These are phyloP conservation scores for Cercospora zeae-maydis DNA, from an alignment of 2,329 filamentous ascomycete genomes.

Conservation along the genomic window DNA sequence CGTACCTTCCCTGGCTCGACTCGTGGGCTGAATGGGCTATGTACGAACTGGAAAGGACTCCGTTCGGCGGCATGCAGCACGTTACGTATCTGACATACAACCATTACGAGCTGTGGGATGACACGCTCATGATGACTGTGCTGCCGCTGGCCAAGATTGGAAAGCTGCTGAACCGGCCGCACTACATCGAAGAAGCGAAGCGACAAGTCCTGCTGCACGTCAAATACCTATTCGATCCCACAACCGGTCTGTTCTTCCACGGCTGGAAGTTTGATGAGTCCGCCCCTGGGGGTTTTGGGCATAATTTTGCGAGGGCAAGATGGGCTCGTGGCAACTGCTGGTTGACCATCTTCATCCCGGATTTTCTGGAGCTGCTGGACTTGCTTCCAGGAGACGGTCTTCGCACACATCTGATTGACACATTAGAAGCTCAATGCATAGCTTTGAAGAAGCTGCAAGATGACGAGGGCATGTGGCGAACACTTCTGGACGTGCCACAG, in stretches of 20 bases:
- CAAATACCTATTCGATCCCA: slow-evolving; percentile 71
- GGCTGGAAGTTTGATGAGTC: slow-evolving; percentile 73
- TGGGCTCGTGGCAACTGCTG: slow-evolving; percentile 66
- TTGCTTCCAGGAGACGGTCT: slow-evolving; percentile 59
- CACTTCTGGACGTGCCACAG: slow-evolving; percentile 65
- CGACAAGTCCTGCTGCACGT: slow-evolving; percentile 73
- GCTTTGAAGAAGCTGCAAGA: slow-evolving; percentile 60
- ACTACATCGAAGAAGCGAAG: slow-evolving; percentile 75
- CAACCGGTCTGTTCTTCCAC: slow-evolving; percentile 73
- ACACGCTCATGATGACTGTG: slow-evolving; percentile 86
- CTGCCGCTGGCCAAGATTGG: slow-evolving; percentile 78
- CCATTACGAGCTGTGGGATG: slow-evolving; percentile 75
- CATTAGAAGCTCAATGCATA: slow-evolving; percentile 65
- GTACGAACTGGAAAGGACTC: slow-evolving; percentile 68
- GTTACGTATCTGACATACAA: slow-evolving; percentile 70
- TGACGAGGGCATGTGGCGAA: slow-evolving; percentile 65
- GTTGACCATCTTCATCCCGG: slow-evolving; percentile 79
- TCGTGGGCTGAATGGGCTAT: slow-evolving; percentile 81
- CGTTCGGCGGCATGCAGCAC: slow-evolving; percentile 70
- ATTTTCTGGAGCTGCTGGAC: slow-evolving; percentile 71
- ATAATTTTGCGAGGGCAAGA: slow-evolving; percentile 55
- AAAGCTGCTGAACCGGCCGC: slow-evolving; percentile 62
- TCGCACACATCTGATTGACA: slow-evolving; percentile 57
- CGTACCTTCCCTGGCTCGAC: slow-evolving; percentile 73
- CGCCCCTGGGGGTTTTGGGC: slow-evolving; percentile 47